These are phyloP conservation scores for Vinca minor DNA, from an alignment of 257 asterid species.

Conservation along the genomic window DNA sequence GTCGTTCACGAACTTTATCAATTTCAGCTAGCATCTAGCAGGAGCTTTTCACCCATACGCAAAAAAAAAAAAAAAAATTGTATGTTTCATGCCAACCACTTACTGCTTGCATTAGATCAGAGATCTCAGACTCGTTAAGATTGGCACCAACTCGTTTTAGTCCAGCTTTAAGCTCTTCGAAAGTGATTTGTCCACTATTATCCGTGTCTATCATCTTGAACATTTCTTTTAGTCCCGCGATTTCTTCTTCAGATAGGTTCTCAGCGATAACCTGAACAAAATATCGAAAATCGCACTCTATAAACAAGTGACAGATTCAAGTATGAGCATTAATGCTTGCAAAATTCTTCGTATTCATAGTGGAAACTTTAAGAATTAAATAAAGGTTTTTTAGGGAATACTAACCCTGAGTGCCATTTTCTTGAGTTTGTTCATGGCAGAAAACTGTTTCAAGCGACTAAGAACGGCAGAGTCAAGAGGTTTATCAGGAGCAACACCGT, in stretches of 20 bases:
- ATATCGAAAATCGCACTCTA: neutral
- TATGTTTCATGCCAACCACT: conserved; percentile 17
- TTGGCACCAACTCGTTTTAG: conserved; percentile 81
- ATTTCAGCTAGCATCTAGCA: neutral
- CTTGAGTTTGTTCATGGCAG: conserved; percentile 94
- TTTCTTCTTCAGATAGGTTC: conserved; percentile 82
- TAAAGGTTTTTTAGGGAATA: neutral
- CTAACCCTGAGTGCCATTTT: conserved; percentile 95
- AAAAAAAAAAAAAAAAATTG: too few species aligned
- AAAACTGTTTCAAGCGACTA: conserved; percentile 90
- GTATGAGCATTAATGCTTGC: conserved; percentile 1
- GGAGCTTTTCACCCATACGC: too few species aligned
- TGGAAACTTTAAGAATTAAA: neutral
- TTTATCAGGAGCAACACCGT: conserved; percentile 89
- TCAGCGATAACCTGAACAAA: conserved; percentile 80
- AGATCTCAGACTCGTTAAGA: conserved; percentile 84
- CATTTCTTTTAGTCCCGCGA: conserved; percentile 83
- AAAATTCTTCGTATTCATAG: too few species aligned
- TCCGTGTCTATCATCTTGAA: conserved; percentile 87
- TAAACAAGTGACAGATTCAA: neutral
- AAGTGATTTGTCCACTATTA: conserved; percentile 81
- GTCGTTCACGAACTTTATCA: neutral
- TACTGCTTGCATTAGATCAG: conserved; percentile 95
- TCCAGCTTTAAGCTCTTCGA: conserved; percentile 88
- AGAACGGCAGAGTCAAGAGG: conserved; percentile 91